A percentile compares a stretch with the other conserved stretches of the same genome.
phyloP scores from a whole-genome alignment of 768 basidiomycete species.

The Trametes gibbosa region DNA sequence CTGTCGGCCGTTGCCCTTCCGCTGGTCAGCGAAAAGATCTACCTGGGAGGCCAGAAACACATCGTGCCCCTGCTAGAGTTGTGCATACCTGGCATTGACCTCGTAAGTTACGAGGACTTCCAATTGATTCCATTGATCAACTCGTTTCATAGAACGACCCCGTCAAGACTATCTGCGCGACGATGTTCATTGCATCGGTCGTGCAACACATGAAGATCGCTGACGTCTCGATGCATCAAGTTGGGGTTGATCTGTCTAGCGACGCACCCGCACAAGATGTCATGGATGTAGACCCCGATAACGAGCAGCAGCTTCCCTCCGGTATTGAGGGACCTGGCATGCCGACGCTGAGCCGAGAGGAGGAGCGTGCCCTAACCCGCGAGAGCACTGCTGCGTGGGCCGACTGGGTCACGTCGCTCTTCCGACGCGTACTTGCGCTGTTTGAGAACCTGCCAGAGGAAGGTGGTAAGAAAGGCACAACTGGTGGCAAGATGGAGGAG shows the following conservation, averaged over 20 bases:
- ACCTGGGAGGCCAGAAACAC: slow-evolving; percentile 87
- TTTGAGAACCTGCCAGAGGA: slow-evolving; percentile 96
- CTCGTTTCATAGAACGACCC: slow-evolving; percentile 63
- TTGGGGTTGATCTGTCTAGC: slow-evolving; percentile 52
- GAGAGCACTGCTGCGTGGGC: slow-evolving; percentile 81
- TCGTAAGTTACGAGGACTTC: slow-evolving; percentile 42
- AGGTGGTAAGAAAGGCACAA: slow-evolving; percentile 81
- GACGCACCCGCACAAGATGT: slow-evolving; percentile 53
- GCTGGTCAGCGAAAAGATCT: slow-evolving; percentile 71
- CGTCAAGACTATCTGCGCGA: slow-evolving; percentile 73
- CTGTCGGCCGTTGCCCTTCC: slow-evolving; percentile 75
- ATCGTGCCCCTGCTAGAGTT: slow-evolving; percentile 84
- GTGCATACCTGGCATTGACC: slow-evolving; percentile 88
- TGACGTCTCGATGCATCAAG: slow-evolving; percentile 63
- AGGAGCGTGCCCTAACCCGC: slow-evolving; percentile 68
- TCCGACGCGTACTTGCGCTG: slow-evolving; percentile 74
- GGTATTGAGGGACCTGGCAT: slow-evolving; percentile 42
- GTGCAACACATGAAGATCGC: slow-evolving; percentile 78
- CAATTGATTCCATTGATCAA: not conserved
- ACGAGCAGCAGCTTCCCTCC: slow-evolving; percentile 47
- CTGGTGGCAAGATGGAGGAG: slow-evolving; percentile 84
- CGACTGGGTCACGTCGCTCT: slow-evolving; percentile 79
- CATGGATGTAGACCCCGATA: slow-evolving; percentile 53
- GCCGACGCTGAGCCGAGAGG: slow-evolving; percentile 51
- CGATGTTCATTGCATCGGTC: slow-evolving; percentile 71